Evolutionary conservation across 164 flowering plant species (phyloP).

Genomic region (Taxillus chinensis): DNA sequence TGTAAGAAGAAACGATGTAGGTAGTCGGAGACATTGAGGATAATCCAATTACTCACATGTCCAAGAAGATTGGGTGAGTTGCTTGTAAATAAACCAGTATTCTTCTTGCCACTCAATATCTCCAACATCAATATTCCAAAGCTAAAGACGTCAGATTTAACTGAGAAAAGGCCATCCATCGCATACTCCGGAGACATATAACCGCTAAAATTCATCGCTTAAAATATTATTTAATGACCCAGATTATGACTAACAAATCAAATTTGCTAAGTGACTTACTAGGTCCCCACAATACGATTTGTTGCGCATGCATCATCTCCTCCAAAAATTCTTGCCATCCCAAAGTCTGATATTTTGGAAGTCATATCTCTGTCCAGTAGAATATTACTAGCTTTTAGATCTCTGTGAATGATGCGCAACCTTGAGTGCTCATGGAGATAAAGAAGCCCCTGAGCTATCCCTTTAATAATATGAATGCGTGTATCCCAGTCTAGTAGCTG

Average conservation of each 20-base stretch:
- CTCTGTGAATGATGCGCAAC: conserved; percentile 16
- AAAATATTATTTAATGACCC: not conserved
- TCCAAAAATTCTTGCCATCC: conserved; percentile 18
- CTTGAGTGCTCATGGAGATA: conserved; percentile 18
- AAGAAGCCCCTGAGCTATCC: conserved; percentile 20
- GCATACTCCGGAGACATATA: conserved; percentile 19
- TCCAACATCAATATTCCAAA: conserved; percentile 13
- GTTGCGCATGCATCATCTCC: conserved; percentile 9
- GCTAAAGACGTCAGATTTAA: conserved; percentile 17
- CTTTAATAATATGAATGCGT: conserved; percentile 9
- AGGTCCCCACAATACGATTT: conserved; percentile 8
- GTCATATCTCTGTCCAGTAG: conserved; percentile 13
- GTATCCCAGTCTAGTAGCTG: conserved; percentile 10
- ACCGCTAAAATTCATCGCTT: conserved; percentile 3
- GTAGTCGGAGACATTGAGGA: too few relatives aligned
- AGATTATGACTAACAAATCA: not conserved
- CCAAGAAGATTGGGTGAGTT: conserved; percentile 1
- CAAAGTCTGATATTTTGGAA: conserved; percentile 19
- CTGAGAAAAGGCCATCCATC: conserved; percentile 15
- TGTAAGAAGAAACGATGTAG: too few relatives aligned
- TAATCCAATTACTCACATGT: not conserved
- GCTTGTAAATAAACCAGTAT: conserved; percentile 3
- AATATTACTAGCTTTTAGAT: conserved; percentile 18
- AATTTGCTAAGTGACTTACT: not conserved
- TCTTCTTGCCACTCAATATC: conserved; percentile 12